These are phyloP conservation scores for Phytophthora agathidicida DNA, from an alignment of 352 stramenopile species.

Conservation along the genomic window DNA sequence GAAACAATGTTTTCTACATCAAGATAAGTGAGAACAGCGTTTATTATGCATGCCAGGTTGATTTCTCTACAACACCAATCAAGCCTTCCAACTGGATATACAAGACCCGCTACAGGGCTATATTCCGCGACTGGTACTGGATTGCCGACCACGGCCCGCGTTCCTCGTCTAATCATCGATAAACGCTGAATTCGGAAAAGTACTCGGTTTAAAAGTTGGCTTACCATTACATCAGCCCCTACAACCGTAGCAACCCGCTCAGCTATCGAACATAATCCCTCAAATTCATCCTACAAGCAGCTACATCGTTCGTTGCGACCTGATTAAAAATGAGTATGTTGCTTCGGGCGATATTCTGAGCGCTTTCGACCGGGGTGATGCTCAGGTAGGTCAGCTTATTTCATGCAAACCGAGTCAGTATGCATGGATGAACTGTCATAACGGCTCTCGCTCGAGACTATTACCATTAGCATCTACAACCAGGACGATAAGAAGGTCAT, in stretches of 20 bases:
- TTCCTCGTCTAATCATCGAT: constrained; percentile 18
- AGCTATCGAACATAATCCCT: constrained; percentile 20
- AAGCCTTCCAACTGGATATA: neutral
- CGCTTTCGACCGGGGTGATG: constrained; percentile 16
- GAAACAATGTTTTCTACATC: constrained; percentile 11
- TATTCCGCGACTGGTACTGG: constrained; percentile 11
- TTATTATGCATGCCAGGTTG: constrained; percentile 12
- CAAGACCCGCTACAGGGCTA: neutral
- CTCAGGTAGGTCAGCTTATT: constrained; percentile 9
- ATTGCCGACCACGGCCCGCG: constrained; percentile 4
- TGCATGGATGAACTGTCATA: constrained; percentile 13
- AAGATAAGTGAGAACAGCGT: constrained; percentile 10
- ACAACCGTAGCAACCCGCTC: constrained; percentile 4
- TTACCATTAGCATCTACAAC: constrained; percentile 19
- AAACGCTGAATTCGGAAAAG: constrained; percentile 15
- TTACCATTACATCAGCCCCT: constrained; percentile 5
- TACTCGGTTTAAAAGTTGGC: constrained; percentile 3
- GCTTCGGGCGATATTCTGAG: constrained; percentile 16
- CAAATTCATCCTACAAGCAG: constrained; percentile 2
- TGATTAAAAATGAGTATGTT: constrained; percentile 29
- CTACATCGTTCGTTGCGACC: constrained; percentile 24
- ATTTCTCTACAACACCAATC: constrained; percentile 3
- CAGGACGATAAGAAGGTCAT: constrained; percentile 9
- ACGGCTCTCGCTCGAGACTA: constrained; percentile 4
- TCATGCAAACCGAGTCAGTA: constrained; percentile 10